Evolutionary conservation across 2,329 filamentous ascomycete genomes (phyloP), one percentile per base, ranked within the genome.

Genomic region (Aspergillus pseudoviridinutans): DNA sequence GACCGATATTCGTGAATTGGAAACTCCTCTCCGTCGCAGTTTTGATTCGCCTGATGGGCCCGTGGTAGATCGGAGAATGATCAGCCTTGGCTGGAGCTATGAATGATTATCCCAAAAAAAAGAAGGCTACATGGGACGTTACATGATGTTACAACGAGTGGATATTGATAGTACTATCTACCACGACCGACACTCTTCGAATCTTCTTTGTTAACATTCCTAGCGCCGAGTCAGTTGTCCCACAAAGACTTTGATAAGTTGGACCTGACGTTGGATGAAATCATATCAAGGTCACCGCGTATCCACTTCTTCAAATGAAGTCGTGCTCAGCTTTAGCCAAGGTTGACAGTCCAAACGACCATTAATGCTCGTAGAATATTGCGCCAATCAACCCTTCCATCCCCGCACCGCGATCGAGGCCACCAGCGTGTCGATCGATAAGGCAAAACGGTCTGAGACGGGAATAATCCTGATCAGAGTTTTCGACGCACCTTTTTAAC

Each of bases 351-450:
- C 2, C 8, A 24, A 47, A 24, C 12, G 51, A 56, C 61, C 61
- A 44, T 54, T 57, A 29, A 44, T 35, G 29, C 53, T 67, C 66
- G 68, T 66, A 62, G 61, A 69, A 66, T 70, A 66, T 66, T 49
- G 57, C 59, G 58, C 69, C 68, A 70, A 71, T 70, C 59, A 65
- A 32, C 51, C 50, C 17, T 6, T 29, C 28, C 49, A 60, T 60
- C 62, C 62, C 66, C 64, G 61, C 61, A 62, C 63, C 61, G 62
- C 55, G 50, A 61, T 61, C 58, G 42, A 66, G 65, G 58, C 64
- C 62, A 66, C 61, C 61, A 57, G 56, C 61, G 50, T 66, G 68
- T 63, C 62, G 65, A 70, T 71, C 68, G 47, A 51, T 50, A 25
- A 47, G 3, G 6, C 22, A 25, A 27, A 24, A 47, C 20, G 44